Evolutionary conservation across 805 yeast genomes (phyloP).

Genomic region (Cyberlindnera veronae): DNA sequence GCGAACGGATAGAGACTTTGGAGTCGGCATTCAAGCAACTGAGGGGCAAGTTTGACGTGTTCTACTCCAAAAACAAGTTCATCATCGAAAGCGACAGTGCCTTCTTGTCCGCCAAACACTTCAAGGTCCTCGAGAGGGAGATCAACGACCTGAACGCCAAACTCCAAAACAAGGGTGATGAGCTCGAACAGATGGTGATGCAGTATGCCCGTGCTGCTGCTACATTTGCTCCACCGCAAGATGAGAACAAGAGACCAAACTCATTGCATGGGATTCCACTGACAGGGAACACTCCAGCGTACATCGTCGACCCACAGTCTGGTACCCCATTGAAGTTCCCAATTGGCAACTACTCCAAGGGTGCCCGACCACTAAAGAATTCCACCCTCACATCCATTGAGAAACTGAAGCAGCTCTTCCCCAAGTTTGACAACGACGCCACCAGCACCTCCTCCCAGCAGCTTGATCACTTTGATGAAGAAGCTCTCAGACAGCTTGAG

Average conservation of each 20-base stretch:
- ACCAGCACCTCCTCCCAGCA: neutral
- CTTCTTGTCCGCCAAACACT: conserved; percentile 17
- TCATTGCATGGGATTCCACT: conserved; percentile 11
- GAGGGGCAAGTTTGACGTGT: conserved; percentile 9
- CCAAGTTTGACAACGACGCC: neutral
- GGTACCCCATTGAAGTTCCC: conserved; percentile 8
- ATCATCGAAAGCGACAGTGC: conserved; percentile 12
- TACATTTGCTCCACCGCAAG: neutral
- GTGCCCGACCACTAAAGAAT: no score
- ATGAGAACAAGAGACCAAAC: neutral
- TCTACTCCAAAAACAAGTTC: conserved; percentile 16
- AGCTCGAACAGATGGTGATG: conserved; percentile 8
- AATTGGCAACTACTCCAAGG: conserved; percentile 1
- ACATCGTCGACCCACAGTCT: neutral
- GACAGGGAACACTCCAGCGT: conserved; percentile 7
- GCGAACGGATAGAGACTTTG: conserved; percentile 1
- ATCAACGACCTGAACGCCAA: conserved; percentile 15
- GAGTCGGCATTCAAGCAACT: conserved; percentile 5
- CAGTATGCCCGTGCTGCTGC: neutral
- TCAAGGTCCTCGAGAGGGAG: conserved; percentile 22
- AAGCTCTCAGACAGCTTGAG: conserved; percentile 9
- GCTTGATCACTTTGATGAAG: conserved; percentile 5
- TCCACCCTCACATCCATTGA: neutral
- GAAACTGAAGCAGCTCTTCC: conserved; percentile 1
- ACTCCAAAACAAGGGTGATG: conserved; percentile 5